phyloP scores from a whole-genome alignment of 805 yeast species.

The Candida fluviatilis region DNA sequence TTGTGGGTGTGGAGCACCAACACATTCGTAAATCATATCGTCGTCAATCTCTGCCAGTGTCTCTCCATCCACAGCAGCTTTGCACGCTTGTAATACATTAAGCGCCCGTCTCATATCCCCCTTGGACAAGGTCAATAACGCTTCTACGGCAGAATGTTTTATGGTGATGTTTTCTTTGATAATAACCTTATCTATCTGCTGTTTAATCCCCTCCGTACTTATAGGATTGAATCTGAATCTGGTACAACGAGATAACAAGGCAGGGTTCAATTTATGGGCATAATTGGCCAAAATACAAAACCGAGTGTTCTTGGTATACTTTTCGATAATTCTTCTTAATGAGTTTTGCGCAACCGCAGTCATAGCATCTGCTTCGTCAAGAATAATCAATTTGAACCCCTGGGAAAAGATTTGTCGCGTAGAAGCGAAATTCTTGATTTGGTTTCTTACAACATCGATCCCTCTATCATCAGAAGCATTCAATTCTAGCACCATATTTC shows the following conservation, averaged over 20 bases:
- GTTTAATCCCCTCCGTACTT: constrained; percentile 58
- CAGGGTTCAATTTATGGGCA: constrained; percentile 93
- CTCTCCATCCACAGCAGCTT: constrained; percentile 55
- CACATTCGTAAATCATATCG: constrained; percentile 84
- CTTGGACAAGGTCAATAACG: constrained; percentile 68
- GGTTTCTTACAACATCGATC: constrained; percentile 95
- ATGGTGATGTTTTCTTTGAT: constrained; percentile 62
- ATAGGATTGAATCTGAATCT: constrained; percentile 90
- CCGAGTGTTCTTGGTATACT: constrained; percentile 90
- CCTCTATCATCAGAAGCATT: constrained; percentile 98
- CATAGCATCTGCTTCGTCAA: constrained; percentile 97
- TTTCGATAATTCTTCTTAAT: constrained; percentile 79
- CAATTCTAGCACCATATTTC: constrained; percentile 87
- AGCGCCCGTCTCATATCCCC: constrained; percentile 97
- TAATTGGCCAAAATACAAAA: constrained; percentile 95
- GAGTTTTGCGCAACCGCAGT: constrained; percentile 84
- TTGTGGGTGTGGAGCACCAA: constrained; percentile 91
- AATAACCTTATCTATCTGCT: constrained; percentile 65
- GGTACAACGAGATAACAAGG: constrained; percentile 90
- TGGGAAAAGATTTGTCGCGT: constrained; percentile 87
- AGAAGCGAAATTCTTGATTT: constrained; percentile 92
- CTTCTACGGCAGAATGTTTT: constrained; percentile 52
- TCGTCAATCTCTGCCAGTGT: constrained; percentile 54
- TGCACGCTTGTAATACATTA: constrained; percentile 91
- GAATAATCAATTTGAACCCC: constrained; percentile 84